These are phyloP conservation scores for Proliferodiscus dingleyae DNA, from an alignment of 2,329 filamentous ascomycete genomes.

Conservation along the genomic window DNA sequence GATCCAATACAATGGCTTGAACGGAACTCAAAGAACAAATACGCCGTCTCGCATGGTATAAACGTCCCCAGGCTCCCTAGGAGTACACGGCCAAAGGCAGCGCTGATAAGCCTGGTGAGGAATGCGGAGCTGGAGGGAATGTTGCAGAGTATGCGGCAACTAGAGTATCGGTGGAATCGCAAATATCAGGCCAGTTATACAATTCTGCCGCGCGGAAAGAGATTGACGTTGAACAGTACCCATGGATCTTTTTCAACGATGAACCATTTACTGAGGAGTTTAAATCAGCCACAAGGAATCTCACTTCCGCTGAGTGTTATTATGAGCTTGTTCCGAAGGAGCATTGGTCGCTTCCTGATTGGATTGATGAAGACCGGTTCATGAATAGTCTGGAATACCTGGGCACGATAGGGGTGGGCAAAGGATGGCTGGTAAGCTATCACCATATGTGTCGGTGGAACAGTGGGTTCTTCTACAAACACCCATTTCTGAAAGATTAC, in stretches of 20 bases:
- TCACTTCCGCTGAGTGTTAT: slow-evolving; percentile 64
- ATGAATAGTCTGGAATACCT: slow-evolving; percentile 86
- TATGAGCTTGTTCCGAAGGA: slow-evolving; percentile 75
- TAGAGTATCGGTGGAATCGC: slow-evolving; percentile 73
- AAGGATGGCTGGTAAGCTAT: slow-evolving; percentile 93
- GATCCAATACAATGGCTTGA: slow-evolving; percentile 32
- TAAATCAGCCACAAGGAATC: slow-evolving; percentile 60
- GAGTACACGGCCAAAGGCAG: slow-evolving; percentile 32
- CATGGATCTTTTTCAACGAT: slow-evolving; percentile 86
- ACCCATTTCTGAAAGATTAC: slow-evolving; percentile 60
- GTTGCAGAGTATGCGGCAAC: slow-evolving; percentile 64
- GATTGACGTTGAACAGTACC: slow-evolving; percentile 50
- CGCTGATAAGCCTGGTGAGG: slow-evolving; percentile 63
- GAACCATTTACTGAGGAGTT: slow-evolving; percentile 74
- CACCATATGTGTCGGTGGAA: slow-evolving; percentile 99
- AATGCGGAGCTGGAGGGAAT: slow-evolving; percentile 66
- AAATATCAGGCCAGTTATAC: slow-evolving; percentile 39
- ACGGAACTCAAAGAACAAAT: slow-evolving; percentile 32
- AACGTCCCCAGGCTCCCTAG: not conserved
- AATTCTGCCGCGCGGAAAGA: not conserved
- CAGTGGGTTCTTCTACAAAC: slow-evolving; percentile 74
- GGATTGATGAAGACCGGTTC: slow-evolving; percentile 91
- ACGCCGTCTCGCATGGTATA: slow-evolving; percentile 20
- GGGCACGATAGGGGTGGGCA: slow-evolving; percentile 89
- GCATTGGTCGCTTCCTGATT: slow-evolving; percentile 93